Conservation (phyloP, 371 early-diverging fungal genomes). For the Mucor saturninus region DNA sequence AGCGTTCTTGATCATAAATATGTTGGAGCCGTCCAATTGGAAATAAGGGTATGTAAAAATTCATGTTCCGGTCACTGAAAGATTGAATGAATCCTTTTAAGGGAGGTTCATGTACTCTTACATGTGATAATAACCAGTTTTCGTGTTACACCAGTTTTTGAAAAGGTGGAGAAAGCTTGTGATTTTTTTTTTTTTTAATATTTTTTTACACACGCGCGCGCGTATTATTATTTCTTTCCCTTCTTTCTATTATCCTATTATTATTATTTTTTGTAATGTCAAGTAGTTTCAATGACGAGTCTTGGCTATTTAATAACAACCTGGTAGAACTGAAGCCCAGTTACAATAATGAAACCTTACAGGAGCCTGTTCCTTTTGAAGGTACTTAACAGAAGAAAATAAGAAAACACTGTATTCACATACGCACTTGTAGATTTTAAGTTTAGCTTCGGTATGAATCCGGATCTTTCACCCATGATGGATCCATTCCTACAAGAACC, state of each 20-base stretch:
- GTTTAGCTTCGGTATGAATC: slow-evolving; percentile 33
- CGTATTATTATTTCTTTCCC: slow-evolving; percentile 6
- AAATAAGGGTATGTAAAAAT: too few relatives aligned
- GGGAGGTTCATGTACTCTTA: neutral
- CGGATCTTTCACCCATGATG: slow-evolving; percentile 12
- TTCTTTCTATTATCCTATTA: slow-evolving; percentile 3
- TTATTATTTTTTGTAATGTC: slow-evolving; percentile 1
- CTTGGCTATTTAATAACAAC: slow-evolving; percentile 9
- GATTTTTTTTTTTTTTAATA: slow-evolving; percentile 6
- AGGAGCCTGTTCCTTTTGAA: slow-evolving; percentile 42
- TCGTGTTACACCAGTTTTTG: slow-evolving; percentile 10
- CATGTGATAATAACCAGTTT: slow-evolving; percentile 23
- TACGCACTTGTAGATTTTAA: slow-evolving; percentile 29
- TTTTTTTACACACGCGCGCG: neutral
- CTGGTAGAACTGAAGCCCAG: neutral
- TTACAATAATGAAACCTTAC: slow-evolving; percentile 15
- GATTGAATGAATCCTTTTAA: slow-evolving; percentile 20
- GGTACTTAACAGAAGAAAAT: slow-evolving; percentile 15
- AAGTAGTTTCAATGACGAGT: slow-evolving; percentile 10
- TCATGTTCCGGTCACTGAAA: neutral
- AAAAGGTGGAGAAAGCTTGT: slow-evolving; percentile 21
- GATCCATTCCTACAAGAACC: slow-evolving; percentile 25
- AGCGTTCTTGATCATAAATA: slow-evolving; percentile 1
- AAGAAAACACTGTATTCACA: neutral
- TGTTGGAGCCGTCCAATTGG: too few relatives aligned